phyloP scores from a whole-genome alignment of 2,329 filamentous ascomycete genomes.

The Colletotrichum magnum region DNA sequence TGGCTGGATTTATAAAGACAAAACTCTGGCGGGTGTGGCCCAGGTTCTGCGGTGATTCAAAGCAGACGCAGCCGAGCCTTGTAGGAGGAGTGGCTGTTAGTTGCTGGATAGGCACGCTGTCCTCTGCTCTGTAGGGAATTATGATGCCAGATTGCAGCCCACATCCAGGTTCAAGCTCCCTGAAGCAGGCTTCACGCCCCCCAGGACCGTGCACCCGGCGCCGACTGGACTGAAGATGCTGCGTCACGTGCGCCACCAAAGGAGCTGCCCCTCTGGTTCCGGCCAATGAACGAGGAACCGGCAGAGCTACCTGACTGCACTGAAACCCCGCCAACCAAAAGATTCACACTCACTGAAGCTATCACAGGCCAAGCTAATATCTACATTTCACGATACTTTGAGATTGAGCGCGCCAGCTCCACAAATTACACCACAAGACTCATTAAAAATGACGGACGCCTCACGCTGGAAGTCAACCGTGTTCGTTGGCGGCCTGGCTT shows the following conservation, averaged over 20 bases:
- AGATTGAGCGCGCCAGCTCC: not conserved
- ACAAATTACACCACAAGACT: not conserved
- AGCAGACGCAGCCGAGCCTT: slow-evolving; percentile 33
- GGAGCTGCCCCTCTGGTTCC: slow-evolving; percentile 15
- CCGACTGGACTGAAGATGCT: slow-evolving; percentile 6
- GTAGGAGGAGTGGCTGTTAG: slow-evolving; percentile 33
- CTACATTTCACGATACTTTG: not conserved
- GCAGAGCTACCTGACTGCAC: slow-evolving; percentile 23
- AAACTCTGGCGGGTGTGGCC: slow-evolving; percentile 22
- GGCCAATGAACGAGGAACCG: slow-evolving; percentile 30
- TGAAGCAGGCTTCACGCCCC: slow-evolving; percentile 20
- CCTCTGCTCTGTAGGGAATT: slow-evolving; percentile 35
- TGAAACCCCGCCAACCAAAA: slow-evolving; percentile 34
- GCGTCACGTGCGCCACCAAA: slow-evolving; percentile 30
- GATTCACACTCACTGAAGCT: slow-evolving; percentile 24
- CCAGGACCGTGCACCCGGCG: slow-evolving; percentile 34
- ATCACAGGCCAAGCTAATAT: not conserved
- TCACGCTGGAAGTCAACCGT: slow-evolving; percentile 91
- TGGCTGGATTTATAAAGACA: slow-evolving; percentile 15
- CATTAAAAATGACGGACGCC: slow-evolving; percentile 79
- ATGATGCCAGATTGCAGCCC: slow-evolving; percentile 44
- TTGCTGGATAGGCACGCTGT: slow-evolving; percentile 28
- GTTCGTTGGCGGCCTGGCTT: slow-evolving; percentile 90
- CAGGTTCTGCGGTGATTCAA: slow-evolving; percentile 33
- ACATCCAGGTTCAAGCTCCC: slow-evolving; percentile 37